phyloP scores from a whole-genome alignment of 495 filamentous ascomycete species.

The Hypoxylon intermedium region DNA sequence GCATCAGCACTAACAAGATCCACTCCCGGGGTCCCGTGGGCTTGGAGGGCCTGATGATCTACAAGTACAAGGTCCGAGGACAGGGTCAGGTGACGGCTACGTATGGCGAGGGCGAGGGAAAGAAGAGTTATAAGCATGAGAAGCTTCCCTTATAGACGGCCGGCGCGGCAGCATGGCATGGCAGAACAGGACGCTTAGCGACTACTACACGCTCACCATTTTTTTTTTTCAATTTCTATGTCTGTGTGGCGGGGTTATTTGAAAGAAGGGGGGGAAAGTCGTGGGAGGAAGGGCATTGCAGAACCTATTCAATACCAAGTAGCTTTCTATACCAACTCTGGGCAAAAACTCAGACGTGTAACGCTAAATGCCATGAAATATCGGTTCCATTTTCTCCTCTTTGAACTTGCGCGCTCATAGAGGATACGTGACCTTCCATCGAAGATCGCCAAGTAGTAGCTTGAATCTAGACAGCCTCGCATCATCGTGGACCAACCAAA shows the following conservation, averaged over 20 bases:
- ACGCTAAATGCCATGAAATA: slow-evolving; percentile 3
- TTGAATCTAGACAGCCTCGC: slow-evolving; percentile 5
- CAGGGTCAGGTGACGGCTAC: slow-evolving; percentile 75
- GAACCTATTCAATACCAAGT: too few relatives aligned
- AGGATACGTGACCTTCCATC: not conserved
- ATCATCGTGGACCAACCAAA: slow-evolving; percentile 32
- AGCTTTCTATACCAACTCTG: too few relatives aligned
- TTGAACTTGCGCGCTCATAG: not conserved
- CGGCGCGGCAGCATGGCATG: too few relatives aligned
- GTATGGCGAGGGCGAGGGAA: slow-evolving; percentile 73
- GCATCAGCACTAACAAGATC: slow-evolving; percentile 98
- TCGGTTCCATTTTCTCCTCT: not conserved
- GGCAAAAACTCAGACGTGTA: too few relatives aligned
- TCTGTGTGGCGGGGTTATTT: too few relatives aligned
- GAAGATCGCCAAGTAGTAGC: not conserved
- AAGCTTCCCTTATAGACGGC: slow-evolving; percentile 50
- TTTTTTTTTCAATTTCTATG: too few relatives aligned
- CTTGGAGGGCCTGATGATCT: slow-evolving; percentile 92
- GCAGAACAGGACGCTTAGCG: too few relatives aligned
- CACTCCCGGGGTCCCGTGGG: slow-evolving; percentile 93
- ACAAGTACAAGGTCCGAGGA: slow-evolving; percentile 89
- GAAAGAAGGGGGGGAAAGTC: too few relatives aligned
- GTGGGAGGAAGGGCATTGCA: too few relatives aligned
- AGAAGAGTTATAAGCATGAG: slow-evolving; percentile 75
- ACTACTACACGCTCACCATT: too few relatives aligned